Percentiles rank a stretch among this genome's conserved stretches.
Conservation (phyloP, 2,329 filamentous ascomycete genomes). For the Microcyclospora pomicola region DNA sequence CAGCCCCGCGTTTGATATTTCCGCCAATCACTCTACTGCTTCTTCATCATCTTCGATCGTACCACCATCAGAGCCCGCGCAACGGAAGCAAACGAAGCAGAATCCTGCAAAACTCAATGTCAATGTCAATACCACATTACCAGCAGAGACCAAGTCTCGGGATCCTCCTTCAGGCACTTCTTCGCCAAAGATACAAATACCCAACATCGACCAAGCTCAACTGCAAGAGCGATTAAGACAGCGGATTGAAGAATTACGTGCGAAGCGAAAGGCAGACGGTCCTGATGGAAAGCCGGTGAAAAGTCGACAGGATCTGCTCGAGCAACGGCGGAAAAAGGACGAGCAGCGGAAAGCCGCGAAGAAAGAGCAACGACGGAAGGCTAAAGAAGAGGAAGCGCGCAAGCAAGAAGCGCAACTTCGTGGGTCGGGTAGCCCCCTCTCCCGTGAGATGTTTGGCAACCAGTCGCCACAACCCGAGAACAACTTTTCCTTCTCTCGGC, state of each 20-base stretch:
- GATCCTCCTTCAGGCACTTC: conserved; percentile 13
- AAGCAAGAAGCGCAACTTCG: conserved; percentile 42
- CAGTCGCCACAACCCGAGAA: conserved; percentile 38
- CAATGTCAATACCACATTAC: background rate
- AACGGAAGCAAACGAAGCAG: conserved; percentile 5
- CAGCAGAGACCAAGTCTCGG: background rate
- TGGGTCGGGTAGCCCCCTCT: conserved; percentile 43
- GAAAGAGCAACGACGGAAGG: conserved; percentile 64
- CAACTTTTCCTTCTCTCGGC: conserved; percentile 77
- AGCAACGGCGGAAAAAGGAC: conserved; percentile 75
- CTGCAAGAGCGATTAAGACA: conserved; percentile 67
- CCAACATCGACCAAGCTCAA: conserved; percentile 56
- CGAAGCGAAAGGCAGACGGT: conserved; percentile 75
- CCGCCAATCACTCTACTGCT: conserved; percentile 26
- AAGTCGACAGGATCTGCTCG: conserved; percentile 83
- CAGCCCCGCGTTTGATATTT: conserved; percentile 28
- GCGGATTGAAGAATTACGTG: conserved; percentile 72
- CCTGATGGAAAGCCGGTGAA: conserved; percentile 67
- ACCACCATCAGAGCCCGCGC: conserved; percentile 13
- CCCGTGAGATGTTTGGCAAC: conserved; percentile 34
- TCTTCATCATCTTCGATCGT: conserved; percentile 35
- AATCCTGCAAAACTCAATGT: conserved; percentile 1
- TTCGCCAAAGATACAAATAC: conserved; percentile 24
- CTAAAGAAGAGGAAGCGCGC: conserved; percentile 65
- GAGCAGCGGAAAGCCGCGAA: conserved; percentile 77